These are phyloP conservation scores for Exserohilum turcica DNA, from an alignment of 2,329 filamentous ascomycete genomes.

Conservation along the genomic window DNA sequence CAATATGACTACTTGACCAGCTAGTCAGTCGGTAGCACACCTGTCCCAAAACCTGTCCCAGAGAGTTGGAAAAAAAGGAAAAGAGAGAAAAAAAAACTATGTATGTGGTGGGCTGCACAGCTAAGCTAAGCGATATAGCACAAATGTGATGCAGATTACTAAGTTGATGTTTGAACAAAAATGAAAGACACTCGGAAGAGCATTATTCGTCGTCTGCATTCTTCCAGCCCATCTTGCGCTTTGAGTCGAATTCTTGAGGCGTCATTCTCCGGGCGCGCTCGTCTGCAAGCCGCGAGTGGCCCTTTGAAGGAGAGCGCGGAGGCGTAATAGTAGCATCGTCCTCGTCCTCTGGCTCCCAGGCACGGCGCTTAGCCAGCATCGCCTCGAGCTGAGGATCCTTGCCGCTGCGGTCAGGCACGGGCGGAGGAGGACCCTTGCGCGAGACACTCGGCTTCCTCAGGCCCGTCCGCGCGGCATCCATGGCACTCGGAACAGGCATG, in stretches of 20 bases:
- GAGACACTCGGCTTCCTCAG: conserved; percentile 1
- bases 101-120: neutral
- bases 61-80: neutral
- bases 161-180: neutral
- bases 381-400: conserved; percentile 14
- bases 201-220: conserved; percentile 2
- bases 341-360: conserved; percentile 13
- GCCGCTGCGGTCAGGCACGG: conserved; percentile 5
- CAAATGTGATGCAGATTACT: neutral
- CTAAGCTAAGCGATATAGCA: conserved; percentile 1
- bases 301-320: conserved; percentile 12
- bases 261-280: conserved; percentile 6
- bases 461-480: conserved; percentile 1
- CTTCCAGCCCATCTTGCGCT: conserved; percentile 19
- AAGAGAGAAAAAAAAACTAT: neutral
- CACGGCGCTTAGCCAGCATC: conserved; percentile 18
- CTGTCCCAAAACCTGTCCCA: neutral
- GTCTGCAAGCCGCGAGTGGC: neutral
- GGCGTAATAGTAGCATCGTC: conserved; percentile 10
- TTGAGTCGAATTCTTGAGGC: conserved; percentile 10
- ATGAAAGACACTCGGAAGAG: neutral
- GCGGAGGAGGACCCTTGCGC: conserved; percentile 2
- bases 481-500: conserved; percentile 2
- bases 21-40: neutral
- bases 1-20: neutral